Evolutionary conservation across 1,284 basidiomycete genomes (phyloP), one percentile per base, ranked within the genome.

Genomic region (Pholiota adiposa): DNA sequence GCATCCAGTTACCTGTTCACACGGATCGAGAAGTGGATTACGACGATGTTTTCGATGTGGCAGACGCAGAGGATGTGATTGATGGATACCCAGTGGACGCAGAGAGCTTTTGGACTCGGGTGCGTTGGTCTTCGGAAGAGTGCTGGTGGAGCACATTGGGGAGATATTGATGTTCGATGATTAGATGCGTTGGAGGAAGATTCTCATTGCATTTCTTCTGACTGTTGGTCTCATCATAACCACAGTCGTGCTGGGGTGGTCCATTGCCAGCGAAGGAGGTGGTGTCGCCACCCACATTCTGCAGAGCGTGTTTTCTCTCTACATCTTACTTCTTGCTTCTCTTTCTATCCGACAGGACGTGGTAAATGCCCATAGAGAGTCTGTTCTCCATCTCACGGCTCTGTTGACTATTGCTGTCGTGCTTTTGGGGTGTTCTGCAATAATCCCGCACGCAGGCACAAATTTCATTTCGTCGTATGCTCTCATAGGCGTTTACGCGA

Each of bases 41-140:
- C 11, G n/a, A n/a, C 63, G 94, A 96, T 70, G 87, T 92, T 2
- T 95, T 94, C 71, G 86, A 94, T 65, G 84, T 95, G 33, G 83
- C 86, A 27, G 87, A 77, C 43, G 83, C 88, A 2, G 85, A 88
- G 66, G 89, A 94, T 69, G 69, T 85, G 31, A 67, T 87, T 9
- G 89, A 96, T 68, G 94, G 94, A 1, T 84, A 85, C 56, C 89
- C 92, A 9, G 80, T 96, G 44, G 77, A 92, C 18, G 87, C 85
- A 52, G 83, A 83, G 12, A 75, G 66, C 12, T 96, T 96, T 70
- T 96, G 93, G 92, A 68, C 69, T 16, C 77, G 77, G 74, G 92
- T 88, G 69, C 57, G 86, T 81, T 23, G 25, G 40, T n/a, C n/a
- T n/a, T n/a, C n/a, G n/a, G 29, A 31, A 40, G 40, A 43, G 40